Percentiles rank a stretch among this genome's conserved stretches.
Conservation (phyloP, 1,284 basidiomycete species). For the Amanita bisporigera region DNA sequence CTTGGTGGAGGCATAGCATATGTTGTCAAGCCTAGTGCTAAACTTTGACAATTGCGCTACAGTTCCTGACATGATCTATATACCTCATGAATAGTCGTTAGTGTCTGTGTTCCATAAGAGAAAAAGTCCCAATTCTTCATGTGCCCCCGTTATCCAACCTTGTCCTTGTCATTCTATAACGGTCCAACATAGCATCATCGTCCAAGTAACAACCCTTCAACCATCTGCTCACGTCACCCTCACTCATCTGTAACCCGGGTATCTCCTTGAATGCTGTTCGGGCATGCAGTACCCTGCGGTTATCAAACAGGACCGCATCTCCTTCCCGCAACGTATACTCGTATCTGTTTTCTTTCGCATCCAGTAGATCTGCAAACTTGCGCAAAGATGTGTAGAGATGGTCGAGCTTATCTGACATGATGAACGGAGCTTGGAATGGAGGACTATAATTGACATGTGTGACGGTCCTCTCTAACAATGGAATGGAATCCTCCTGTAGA, state of each 20-base stretch:
- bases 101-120: no score
- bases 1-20: slow-evolving; percentile 42
- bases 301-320: slow-evolving; percentile 93
- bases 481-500: slow-evolving; percentile 16
- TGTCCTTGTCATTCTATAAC: slow-evolving; percentile 50
- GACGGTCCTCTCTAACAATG: slow-evolving; percentile 43
- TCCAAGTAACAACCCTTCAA: slow-evolving; percentile 89
- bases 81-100: no score
- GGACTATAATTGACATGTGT: slow-evolving; percentile 90
- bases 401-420: slow-evolving; percentile 59
- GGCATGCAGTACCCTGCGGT: slow-evolving; percentile 90
- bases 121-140: neutral
- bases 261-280: slow-evolving; percentile 76
- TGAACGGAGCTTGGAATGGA: slow-evolving; percentile 90
- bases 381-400: slow-evolving; percentile 55
- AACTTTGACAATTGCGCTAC: neutral
- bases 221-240: slow-evolving; percentile 71
- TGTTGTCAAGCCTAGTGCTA: slow-evolving; percentile 30
- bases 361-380: slow-evolving; percentile 67
- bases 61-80: no score
- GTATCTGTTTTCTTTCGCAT: slow-evolving; percentile 60
- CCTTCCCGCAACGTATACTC: slow-evolving; percentile 80
- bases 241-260: slow-evolving; percentile 33
- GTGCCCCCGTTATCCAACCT: slow-evolving; percentile 14
- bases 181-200: slow-evolving; percentile 76